A percentile compares a stretch with the other conserved stretches of the same genome.
These are phyloP conservation scores for Ceratopteris richardii DNA, from an alignment of 75 land plant species.

Conservation along the genomic window DNA sequence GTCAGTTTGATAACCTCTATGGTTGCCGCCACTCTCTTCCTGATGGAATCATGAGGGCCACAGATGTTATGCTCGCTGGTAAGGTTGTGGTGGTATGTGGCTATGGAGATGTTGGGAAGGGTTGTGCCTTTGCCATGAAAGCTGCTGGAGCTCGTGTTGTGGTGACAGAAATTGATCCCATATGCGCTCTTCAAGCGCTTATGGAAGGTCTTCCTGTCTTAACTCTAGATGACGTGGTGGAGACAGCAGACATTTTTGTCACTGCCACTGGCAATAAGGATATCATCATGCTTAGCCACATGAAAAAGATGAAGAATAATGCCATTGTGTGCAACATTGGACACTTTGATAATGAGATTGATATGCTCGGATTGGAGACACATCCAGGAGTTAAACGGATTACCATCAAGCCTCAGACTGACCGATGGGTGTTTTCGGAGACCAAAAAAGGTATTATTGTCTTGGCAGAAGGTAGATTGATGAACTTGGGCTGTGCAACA, in stretches of 20 bases:
- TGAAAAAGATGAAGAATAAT: constrained; percentile 91
- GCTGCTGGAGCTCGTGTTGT: constrained; percentile 82
- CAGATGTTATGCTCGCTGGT: constrained; percentile 72
- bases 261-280: constrained; percentile 97
- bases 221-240: constrained; percentile 59
- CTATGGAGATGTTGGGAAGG: constrained; percentile 92
- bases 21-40: constrained; percentile 79
- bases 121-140: constrained; percentile 85
- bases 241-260: constrained; percentile 71
- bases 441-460: constrained; percentile 72
- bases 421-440: constrained; percentile 90
- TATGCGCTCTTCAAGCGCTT: constrained; percentile 81
- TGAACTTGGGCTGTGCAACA: constrained; percentile 95
- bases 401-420: constrained; percentile 95
- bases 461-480: constrained; percentile 84
- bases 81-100: constrained; percentile 78
- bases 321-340: constrained; percentile 96
- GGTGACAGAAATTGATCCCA: constrained; percentile 92
- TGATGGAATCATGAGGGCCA: constrained; percentile 73
- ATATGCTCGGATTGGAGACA: constrained; percentile 71
- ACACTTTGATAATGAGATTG: constrained; percentile 95
- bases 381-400: constrained; percentile 73
- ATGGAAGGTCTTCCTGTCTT: constrained; percentile 75
- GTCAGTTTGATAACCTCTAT: constrained; percentile 85
- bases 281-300: constrained; percentile 87